Base-by-base conservation (phyloP, 2,329 filamentous ascomycete genomes). In the Oidium heveae region DNA sequence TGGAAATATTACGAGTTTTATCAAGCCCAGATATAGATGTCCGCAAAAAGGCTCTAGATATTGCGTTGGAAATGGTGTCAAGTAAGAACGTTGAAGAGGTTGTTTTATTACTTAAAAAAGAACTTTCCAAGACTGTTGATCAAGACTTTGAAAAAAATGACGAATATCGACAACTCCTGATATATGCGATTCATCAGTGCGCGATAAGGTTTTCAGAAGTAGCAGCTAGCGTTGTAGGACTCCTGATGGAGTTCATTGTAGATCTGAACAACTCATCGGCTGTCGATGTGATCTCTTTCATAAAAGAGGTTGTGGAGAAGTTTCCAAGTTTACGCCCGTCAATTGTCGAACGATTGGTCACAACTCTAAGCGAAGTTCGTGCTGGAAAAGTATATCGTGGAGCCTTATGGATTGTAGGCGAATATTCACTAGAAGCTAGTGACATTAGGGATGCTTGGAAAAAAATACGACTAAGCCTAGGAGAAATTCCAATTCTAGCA, bases 161-260 rank as follows among this genome's bases (percentile, higher is more conserved):
- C 65, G 88, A 94, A 68, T 95, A 95, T 68, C 84, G 91, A 62
- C 88, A 93, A 64, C 76, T 98, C 9, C 75, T 98, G 58, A 96
- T 98, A 61, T 87, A 95, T 68, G 86, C 88, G 39, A 98, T 98
- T 64, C 91, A 98, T 68, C 87, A 93, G 67, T 96, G 91, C 68
- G 91, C 91, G 62, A 96, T 98, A 74, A 95, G 94, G 66, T 96
- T 96, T 72, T 96, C 91, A 12, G 89, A 98, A 68, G 89, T 98
- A 58, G 91, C 91, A 28, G 85, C 89, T 49, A 96, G 86, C 65
- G 91, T 98, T 16, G 91, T 98, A 55, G 91, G 91, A 60, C 77
- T 95, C 47, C 76, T 98, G 54, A 98, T 98, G 91, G 91, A 98
- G 68, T 96, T 96, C 66, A 95, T 98, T 64, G 86, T 85, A 53